These are phyloP conservation scores for Mycena epipterygia DNA, from an alignment of 768 basidiomycete genomes.

Conservation along the genomic window DNA sequence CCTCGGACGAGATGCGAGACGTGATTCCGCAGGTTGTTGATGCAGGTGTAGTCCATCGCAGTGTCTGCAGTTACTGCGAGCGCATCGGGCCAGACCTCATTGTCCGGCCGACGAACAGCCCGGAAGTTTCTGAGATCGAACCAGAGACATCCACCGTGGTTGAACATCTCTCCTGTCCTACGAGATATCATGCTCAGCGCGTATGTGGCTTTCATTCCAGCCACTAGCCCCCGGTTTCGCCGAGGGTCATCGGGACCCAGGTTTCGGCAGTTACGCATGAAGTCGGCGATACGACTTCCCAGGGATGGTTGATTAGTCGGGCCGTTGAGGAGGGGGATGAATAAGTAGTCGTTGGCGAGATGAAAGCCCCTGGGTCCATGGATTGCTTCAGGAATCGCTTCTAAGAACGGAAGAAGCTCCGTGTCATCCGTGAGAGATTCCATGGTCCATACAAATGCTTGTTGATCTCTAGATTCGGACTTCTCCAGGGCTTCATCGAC, in stretches of 20 bases:
- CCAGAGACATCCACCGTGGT: background rate
- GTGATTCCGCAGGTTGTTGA: background rate
- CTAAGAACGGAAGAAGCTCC: background rate
- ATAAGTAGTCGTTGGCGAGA: background rate
- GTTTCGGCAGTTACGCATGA: background rate
- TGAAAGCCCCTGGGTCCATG: background rate
- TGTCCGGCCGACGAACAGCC: background rate
- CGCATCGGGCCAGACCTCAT: background rate
- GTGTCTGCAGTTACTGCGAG: background rate
- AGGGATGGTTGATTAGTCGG: background rate
- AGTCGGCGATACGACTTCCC: background rate
- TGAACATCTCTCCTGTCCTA: background rate
- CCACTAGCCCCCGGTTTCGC: background rate
- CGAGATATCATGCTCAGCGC: background rate
- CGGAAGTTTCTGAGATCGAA: no score
- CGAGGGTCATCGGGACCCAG: background rate
- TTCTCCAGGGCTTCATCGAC: background rate
- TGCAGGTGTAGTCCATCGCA: background rate
- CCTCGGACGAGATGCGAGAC: background rate
- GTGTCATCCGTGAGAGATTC: background rate
- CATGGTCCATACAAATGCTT: background rate
- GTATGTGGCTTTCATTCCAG: conserved; percentile 5
- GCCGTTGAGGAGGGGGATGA: background rate
- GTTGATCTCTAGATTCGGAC: background rate
- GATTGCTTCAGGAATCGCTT: background rate